A percentile compares a stretch with the other conserved stretches of the same genome.
phyloP scores from a whole-genome alignment of 2,329 filamentous ascomycete genomes.

The Aspergillus intermedius region DNA sequence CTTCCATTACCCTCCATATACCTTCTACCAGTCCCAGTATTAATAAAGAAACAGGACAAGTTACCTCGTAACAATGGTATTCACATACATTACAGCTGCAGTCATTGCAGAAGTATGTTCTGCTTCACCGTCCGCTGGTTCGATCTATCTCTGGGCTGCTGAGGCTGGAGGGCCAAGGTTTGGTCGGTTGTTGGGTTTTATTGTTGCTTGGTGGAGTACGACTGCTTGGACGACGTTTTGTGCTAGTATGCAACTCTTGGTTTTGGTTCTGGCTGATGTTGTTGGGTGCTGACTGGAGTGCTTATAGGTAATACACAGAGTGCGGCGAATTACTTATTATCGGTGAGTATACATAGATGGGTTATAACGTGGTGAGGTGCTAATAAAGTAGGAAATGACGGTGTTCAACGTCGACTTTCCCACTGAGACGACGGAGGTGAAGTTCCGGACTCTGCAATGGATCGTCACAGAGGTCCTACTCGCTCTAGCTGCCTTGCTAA shows the following conservation, averaged over 20 bases:
- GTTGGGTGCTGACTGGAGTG: not conserved
- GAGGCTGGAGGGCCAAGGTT: slow-evolving; percentile 51
- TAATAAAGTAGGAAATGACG: slow-evolving; percentile 45
- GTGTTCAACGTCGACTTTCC: slow-evolving; percentile 53
- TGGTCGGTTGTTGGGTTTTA: slow-evolving; percentile 52
- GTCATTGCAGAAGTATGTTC: slow-evolving; percentile 57
- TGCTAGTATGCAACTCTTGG: slow-evolving; percentile 34
- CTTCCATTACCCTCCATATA: not conserved
- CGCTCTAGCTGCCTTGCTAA: slow-evolving; percentile 45
- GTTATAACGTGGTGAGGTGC: not conserved
- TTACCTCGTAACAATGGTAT: slow-evolving; percentile 54
- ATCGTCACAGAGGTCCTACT: slow-evolving; percentile 50
- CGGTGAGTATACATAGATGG: slow-evolving; percentile 28
- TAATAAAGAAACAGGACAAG: slow-evolving; percentile 43
- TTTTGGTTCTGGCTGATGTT: not conserved
- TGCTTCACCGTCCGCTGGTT: slow-evolving; percentile 52
- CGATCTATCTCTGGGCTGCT: slow-evolving; percentile 58
- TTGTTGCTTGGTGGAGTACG: slow-evolving; percentile 61
- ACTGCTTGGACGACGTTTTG: slow-evolving; percentile 57
- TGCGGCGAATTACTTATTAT: slow-evolving; percentile 49
- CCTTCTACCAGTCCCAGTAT: not conserved
- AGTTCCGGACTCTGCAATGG: slow-evolving; percentile 57
- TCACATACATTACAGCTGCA: slow-evolving; percentile 56
- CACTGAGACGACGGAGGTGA: slow-evolving; percentile 47
- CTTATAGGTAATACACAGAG: slow-evolving; percentile 43